These are phyloP conservation scores for Rhynchospora breviuscula DNA, from an alignment of 176 grass and related monocot genomes.

Conservation along the genomic window DNA sequence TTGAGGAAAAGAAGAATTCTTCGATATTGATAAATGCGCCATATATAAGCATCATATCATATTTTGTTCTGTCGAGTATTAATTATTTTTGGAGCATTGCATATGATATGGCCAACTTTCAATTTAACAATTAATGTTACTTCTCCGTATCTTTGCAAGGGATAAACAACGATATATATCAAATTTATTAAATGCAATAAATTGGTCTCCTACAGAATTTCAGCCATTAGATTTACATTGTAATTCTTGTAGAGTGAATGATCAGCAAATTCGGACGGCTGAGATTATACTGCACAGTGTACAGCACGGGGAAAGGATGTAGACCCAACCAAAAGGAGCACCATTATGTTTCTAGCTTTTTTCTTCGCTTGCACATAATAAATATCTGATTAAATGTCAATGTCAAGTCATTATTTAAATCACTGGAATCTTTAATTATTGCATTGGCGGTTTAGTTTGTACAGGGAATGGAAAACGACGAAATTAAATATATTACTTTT, in stretches of 20 bases:
- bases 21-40: background rate
- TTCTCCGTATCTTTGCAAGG: background rate
- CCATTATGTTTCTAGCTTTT: constrained; percentile 15
- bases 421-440: constrained; percentile 9
- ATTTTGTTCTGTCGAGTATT: constrained; percentile 4
- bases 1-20: background rate
- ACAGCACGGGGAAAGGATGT: background rate
- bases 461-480: background rate
- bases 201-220: background rate
- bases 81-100: background rate
- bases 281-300: background rate
- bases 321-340: background rate
- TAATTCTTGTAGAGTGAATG: background rate
- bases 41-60: background rate
- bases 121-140: constrained; percentile 2
- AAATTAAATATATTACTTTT: background rate
- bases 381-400: constrained; percentile 21
- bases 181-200: constrained; percentile 16
- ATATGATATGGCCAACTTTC: constrained; percentile 1
- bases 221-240: background rate
- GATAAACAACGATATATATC: background rate
- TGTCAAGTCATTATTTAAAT: constrained; percentile 11
- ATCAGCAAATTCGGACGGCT: background rate
- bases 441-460: background rate
- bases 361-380: background rate